Evolutionary conservation across 176 grass and related monocot species (phyloP), one percentile per base, ranked within the genome.

Genomic region (Carex parvula): DNA sequence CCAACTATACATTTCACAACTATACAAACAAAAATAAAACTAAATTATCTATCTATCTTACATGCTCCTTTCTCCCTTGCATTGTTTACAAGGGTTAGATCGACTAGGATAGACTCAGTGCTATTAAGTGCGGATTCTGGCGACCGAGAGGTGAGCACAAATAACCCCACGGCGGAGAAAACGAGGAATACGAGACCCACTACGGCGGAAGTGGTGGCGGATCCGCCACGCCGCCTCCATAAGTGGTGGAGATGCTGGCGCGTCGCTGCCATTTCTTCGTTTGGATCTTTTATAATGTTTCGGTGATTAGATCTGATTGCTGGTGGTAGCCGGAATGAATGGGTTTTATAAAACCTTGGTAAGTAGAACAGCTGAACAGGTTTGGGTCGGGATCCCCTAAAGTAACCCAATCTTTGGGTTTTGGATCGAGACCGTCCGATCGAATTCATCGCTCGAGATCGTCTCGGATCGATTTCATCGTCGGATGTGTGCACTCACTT

Each of bases 21-120:
- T 11, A 70, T 68, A 16, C 10, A 37, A 68, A 37, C 1, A 68
- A 68, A 37, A 14, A 32, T 16, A 22, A 26, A 6, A 60, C 2
- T 13, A 70, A 0, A 17, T 42, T 41, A 21, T 20, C 5, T 12
- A 22, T n/a, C 5, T 1, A 29, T 60, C 91, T 91, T 60, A 98
- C 89, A 85, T 4, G 91, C 95, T 70, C 93, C 92, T 85, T 92
- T 95, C 84, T 91, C 89, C 76, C 88, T 29, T 53, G 95, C 89
- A 29, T 76, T 55, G 10, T 55, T 72, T n/a, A 95, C 75, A 78
- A 95, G 86, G 22, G 92, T 98, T 74, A 95, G 91, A 39, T 17
- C 80, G 12, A 98, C 92, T 74, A 98, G 84, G 52, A 80, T 57
- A 48, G 90, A 42, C 37, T 68, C 55, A 55, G 79, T 72, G 17